Base-by-base conservation (phyloP, 176 grass and related monocot genomes). In the Coix lacrymajobi region DNA sequence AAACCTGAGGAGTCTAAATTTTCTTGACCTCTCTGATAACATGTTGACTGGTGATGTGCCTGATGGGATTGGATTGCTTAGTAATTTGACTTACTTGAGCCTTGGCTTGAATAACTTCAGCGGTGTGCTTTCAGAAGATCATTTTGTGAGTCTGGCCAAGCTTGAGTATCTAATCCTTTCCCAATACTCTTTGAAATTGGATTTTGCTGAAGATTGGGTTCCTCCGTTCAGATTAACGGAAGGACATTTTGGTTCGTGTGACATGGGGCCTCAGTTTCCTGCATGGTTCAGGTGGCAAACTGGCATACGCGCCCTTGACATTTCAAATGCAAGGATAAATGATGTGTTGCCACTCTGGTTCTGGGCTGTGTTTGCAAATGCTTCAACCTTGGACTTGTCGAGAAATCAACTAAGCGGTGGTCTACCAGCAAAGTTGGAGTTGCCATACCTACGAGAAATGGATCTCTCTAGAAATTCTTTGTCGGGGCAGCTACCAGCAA, bases 281-380 rank as follows among this genome's bases (percentile, higher is more conserved):
- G 20, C 19, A 56, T 56, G 52, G 52, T 11, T 56, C 22, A 56
- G 8, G 8, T 56, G 20, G 65, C 92, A 87, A 60, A 38, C 8
- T 9, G 65, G 71, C 24, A 66, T 91, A 15, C 0, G 0, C 0
- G 0, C 1, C 2, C 40, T 94, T 62, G 41, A 82, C 44, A 76
- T 89, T n/a, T 83, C 84, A 25, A 91, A 87, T n/a, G n/a, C 86
- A 56, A 29, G 31, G 28, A 94, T 94, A 63, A n/a, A 41, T 32
- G 92, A 77, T 49, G 62, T 30, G 9, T 54, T 94, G 8, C 92
- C 92, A 34, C 30, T 43, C 3, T 91, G 92, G 92, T 87, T 91
- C 72, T 94, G 86, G 92, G 52, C 5, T 25, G 32, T 34, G 6
- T 52, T 41, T 32, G 57, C 34, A 4, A 17, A 64, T 0, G 25